Evolutionary conservation across 306 rosid species (phyloP), one percentile per base, ranked within the genome.

Genomic region (Dalbergia oliveri): DNA sequence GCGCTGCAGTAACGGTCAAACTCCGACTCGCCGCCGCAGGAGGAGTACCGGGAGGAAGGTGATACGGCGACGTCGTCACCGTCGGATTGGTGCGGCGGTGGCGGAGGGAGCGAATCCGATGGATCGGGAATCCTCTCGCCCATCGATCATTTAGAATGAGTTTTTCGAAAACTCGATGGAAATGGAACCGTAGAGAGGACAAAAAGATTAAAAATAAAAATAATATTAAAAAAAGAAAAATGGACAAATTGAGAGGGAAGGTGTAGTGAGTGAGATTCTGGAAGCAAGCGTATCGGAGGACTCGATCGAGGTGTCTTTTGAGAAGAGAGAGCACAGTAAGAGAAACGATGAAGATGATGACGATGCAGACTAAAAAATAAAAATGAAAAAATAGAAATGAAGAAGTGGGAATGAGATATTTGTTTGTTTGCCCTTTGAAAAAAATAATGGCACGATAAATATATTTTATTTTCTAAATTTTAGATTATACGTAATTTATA

Each of bases 1-100:
- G 98, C 93, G 84, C 99, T 95, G 66, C 94, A 86, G 60, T 95
- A 95, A 11, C 97, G 91, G 44, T 95, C 98, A 73, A 90, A 90
- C 87, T 93, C 99, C 59, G 98, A 91, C 21, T 90, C 98, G 16
- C 86, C 94, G 9, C 88, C 96, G 73, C 86, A 89, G n/a, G 98
- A 92, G 11, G 97, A 92, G 83, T 87, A 88, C 58, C 89, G 82
- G 11, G 97, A 88, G 11, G 90, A 82, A 2, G 60, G 35, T 2
- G 83, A 70, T 7, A n/a, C 59, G 9, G 85, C 57, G 19, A 62
- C 74, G 44, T 87, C 83, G 37, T 6, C 82, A 37, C 63, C 81
- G 74, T 75, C 86, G 77, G 80, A 83, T 84, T 70, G 81, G 76
- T 79, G 39, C 72, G 72, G 84, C 73, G 79, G 9, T 39, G 72